Evolutionary conservation across 352 stramenopile species (phyloP).

Genomic region (Phytophthora macrochlamydospora): DNA sequence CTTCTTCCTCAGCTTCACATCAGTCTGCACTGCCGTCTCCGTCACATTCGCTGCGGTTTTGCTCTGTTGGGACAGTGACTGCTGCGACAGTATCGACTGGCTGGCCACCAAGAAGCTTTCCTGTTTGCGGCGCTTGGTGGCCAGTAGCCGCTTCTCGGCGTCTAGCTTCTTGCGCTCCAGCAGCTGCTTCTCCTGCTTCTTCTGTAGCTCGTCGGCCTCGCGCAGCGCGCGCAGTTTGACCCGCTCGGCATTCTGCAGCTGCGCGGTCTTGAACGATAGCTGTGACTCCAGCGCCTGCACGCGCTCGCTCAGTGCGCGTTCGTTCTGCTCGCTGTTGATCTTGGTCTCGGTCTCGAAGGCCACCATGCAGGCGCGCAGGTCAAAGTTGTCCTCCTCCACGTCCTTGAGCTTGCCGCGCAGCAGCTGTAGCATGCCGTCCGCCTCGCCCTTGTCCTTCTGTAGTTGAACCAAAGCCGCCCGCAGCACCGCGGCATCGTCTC

Average conservation of each 20-base stretch:
- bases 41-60: conserved; percentile 16
- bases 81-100: conserved; percentile 33
- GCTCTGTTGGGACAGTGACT: conserved; percentile 20
- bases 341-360: conserved; percentile 57
- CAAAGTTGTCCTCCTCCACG: conserved; percentile 66
- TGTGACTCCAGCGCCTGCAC: conserved; percentile 62
- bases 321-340: conserved; percentile 45
- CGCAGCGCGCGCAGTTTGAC: conserved; percentile 53
- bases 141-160: conserved; percentile 67
- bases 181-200: conserved; percentile 39
- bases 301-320: conserved; percentile 47
- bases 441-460: conserved; percentile 58
- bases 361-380: conserved; percentile 57
- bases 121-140: conserved; percentile 69
- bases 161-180: conserved; percentile 72
- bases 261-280: conserved; percentile 51
- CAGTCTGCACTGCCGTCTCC: conserved; percentile 49
- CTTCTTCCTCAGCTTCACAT: conserved; percentile 11
- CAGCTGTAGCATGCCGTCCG: conserved; percentile 60
- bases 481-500: conserved; percentile 14
- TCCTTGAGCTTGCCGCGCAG: conserved; percentile 50
- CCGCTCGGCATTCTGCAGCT: conserved; percentile 67
- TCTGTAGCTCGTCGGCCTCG: conserved; percentile 62
- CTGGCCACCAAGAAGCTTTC: conserved; percentile 54
- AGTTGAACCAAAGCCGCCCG: conserved; percentile 43